phyloP scores from a whole-genome alignment of 1,284 basidiomycete genomes.

The Trametes hirsuta region DNA sequence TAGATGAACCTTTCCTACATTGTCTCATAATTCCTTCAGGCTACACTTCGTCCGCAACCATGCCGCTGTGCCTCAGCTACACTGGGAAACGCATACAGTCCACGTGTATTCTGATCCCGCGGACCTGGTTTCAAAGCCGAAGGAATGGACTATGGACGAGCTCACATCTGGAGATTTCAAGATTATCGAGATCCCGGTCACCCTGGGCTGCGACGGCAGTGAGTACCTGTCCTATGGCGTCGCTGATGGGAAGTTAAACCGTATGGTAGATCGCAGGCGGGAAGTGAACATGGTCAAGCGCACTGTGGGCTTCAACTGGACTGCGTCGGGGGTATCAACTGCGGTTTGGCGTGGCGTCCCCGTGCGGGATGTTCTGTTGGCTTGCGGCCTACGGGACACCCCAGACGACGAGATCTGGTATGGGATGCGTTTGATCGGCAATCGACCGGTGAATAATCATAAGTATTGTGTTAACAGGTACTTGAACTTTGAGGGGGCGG shows the following conservation, averaged over 20 bases:
- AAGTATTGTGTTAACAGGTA: slow-evolving; percentile 8
- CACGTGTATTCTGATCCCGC: slow-evolving; percentile 19
- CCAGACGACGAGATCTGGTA: slow-evolving; percentile 27
- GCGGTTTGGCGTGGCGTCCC: slow-evolving; percentile 28
- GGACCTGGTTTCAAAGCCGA: slow-evolving; percentile 19
- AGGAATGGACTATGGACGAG: slow-evolving; percentile 29
- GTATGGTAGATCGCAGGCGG: slow-evolving; percentile 22
- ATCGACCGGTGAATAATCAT: no score
- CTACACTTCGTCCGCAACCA: slow-evolving; percentile 32
- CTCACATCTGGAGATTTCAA: slow-evolving; percentile 19
- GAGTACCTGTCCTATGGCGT: neutral
- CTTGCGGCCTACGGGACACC: slow-evolving; percentile 22
- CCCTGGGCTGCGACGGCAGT: slow-evolving; percentile 33
- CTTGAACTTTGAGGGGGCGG: slow-evolving; percentile 26
- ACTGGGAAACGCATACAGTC: slow-evolving; percentile 29
- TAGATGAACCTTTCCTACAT: neutral
- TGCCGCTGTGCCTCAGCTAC: slow-evolving; percentile 26
- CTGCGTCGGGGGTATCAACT: slow-evolving; percentile 22
- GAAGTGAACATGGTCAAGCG: slow-evolving; percentile 32
- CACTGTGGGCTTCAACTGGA: slow-evolving; percentile 26
- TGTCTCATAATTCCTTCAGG: neutral
- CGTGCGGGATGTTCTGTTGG: slow-evolving; percentile 26
- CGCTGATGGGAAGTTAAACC: neutral
- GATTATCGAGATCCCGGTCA: slow-evolving; percentile 26
- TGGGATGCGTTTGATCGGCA: neutral